These are phyloP conservation scores for Candida silvicultrix DNA, from an alignment of 805 yeast genomes.

Conservation along the genomic window DNA sequence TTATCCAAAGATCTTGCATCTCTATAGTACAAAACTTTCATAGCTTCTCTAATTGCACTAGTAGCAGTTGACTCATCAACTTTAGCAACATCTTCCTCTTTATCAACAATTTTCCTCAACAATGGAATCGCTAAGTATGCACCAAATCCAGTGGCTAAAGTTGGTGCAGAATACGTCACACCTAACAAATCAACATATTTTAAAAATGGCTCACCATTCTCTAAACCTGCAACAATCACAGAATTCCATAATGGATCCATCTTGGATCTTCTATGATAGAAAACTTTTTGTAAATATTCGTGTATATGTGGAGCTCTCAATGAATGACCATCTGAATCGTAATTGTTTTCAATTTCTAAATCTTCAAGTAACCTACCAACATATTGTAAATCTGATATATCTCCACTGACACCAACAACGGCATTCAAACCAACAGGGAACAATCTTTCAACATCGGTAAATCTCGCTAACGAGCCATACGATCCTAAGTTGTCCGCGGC, in stretches of 20 bases:
- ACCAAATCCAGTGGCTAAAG: slow-evolving; percentile 95
- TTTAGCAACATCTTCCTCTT: slow-evolving; percentile 67
- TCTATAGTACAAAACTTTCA: slow-evolving; percentile 93
- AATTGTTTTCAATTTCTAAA: slow-evolving; percentile 69
- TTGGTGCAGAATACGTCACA: slow-evolving; percentile 80
- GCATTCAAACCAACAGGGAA: slow-evolving; percentile 80
- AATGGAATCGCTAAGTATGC: slow-evolving; percentile 91
- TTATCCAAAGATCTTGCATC: slow-evolving; percentile 92
- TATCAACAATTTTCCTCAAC: slow-evolving; percentile 75
- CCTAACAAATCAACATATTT: slow-evolving; percentile 89
- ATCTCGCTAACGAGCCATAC: slow-evolving; percentile 87
- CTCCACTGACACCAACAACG: slow-evolving; percentile 92
- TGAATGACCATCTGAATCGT: slow-evolving; percentile 64
- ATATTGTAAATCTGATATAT: slow-evolving; percentile 88
- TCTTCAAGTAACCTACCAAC: slow-evolving; percentile 70
- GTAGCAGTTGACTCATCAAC: slow-evolving; percentile 72
- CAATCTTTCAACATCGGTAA: slow-evolving; percentile 79
- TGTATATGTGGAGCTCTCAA: slow-evolving; percentile 84
- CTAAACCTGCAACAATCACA: slow-evolving; percentile 82
- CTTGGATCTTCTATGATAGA: slow-evolving; percentile 84
- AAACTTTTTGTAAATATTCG: slow-evolving; percentile 76
- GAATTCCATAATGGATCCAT: slow-evolving; percentile 98
- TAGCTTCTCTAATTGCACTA: slow-evolving; percentile 70
- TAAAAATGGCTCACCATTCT: slow-evolving; percentile 66
- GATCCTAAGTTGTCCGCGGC: slow-evolving; percentile 95